Evolutionary conservation across 139 green algal genomes (phyloP).

Genomic region (Picocystis salinarum): DNA sequence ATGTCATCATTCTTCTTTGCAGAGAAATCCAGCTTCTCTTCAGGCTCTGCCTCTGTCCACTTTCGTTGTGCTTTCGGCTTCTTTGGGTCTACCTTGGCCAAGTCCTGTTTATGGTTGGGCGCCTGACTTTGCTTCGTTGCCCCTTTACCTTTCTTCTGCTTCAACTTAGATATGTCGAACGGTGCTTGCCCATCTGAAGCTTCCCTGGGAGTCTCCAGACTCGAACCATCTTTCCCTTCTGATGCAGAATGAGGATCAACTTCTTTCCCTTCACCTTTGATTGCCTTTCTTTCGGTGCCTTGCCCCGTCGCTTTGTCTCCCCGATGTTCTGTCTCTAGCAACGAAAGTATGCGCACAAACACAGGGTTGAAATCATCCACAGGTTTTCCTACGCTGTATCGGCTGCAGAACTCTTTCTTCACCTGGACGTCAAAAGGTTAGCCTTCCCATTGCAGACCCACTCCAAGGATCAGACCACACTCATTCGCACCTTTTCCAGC

Average conservation of each 20-base stretch:
- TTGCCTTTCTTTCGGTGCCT: not conserved
- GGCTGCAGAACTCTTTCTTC: no score
- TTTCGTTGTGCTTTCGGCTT: no score
- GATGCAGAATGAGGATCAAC: constrained; percentile 4
- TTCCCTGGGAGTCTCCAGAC: no score
- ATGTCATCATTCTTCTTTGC: no score
- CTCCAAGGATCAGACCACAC: no score
- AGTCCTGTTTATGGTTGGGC: no score
- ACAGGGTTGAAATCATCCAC: not conserved
- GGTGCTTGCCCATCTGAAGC: no score
- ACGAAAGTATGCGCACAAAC: not conserved
- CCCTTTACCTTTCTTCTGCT: constrained; percentile 4
- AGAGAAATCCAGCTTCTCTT: no score
- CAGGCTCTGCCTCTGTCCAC: no score
- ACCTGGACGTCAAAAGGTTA: not conserved
- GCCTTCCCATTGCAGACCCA: not conserved
- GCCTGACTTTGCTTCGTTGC: constrained; percentile 7
- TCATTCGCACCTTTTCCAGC: constrained; percentile 28
- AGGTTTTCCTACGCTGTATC: not conserved
- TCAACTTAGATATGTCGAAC: constrained; percentile 28
- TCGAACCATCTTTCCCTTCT: not conserved
- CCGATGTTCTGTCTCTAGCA: not conserved
- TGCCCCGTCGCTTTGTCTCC: not conserved
- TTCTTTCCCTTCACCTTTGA: not conserved
- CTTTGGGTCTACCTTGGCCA: no score